A percentile compares a stretch with the other conserved stretches of the same genome.
phyloP scores from a whole-genome alignment of 2,329 filamentous ascomycete genomes.

The Hypoxylon sp. region DNA sequence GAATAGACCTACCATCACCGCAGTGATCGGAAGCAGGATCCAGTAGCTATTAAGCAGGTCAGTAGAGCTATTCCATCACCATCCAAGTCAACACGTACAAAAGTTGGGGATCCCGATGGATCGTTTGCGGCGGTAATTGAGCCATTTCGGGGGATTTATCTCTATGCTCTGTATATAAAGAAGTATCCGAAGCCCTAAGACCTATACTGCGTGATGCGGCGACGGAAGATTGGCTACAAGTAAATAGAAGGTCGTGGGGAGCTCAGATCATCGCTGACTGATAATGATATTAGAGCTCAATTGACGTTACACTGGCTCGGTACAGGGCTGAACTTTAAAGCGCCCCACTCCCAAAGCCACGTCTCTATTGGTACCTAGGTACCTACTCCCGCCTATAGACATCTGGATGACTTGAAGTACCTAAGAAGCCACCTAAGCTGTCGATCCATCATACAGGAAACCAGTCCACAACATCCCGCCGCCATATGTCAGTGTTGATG shows the following conservation, averaged over 20 bases:
- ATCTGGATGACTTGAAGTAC: not conserved
- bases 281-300: conserved; percentile 22
- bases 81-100: conserved; percentile 75
- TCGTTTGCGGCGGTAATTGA: conserved; percentile 89
- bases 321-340: conserved; percentile 43
- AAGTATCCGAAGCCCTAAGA: not conserved
- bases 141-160: conserved; percentile 72
- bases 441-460: conserved; percentile 5
- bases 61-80: conserved; percentile 27
- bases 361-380: conserved; percentile 14
- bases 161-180: not conserved
- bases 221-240: not conserved
- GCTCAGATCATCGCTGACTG: conserved; percentile 21
- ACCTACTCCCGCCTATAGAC: conserved; percentile 8
- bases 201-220: conserved; percentile 7
- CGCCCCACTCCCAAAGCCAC: conserved; percentile 35
- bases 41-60: conserved; percentile 79
- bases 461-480: not conserved
- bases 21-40: conserved; percentile 97
- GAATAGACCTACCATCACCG: conserved; percentile 81
- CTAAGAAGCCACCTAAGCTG: conserved; percentile 37
- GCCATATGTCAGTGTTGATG: not conserved
- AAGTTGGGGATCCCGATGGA: conserved; percentile 97
- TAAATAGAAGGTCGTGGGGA: conserved; percentile 12
- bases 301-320: conserved; percentile 36